These are phyloP conservation scores for Xylaria digitata DNA, from an alignment of 2,329 filamentous ascomycete genomes.

Conservation along the genomic window DNA sequence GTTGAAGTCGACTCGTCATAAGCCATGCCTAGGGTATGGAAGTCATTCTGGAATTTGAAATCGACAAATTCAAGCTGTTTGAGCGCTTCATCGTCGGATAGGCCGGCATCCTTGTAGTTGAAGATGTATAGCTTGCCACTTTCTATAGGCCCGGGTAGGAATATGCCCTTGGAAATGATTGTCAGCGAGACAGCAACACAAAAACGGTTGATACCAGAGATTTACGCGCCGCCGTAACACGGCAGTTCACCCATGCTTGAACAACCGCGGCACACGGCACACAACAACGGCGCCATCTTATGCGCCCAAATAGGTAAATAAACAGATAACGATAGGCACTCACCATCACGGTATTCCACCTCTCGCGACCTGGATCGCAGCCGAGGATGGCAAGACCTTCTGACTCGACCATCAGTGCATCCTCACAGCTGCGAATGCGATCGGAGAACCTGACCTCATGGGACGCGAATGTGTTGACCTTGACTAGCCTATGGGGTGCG, in stretches of 20 bases:
- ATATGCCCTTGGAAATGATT: conserved; percentile 44
- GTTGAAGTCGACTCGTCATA: conserved; percentile 52
- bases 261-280: neutral
- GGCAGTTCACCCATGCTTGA: neutral
- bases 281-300: neutral
- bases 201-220: conserved; percentile 11
- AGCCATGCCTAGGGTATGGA: conserved; percentile 56
- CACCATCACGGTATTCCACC: conserved; percentile 57
- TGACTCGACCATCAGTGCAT: conserved; percentile 53
- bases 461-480: conserved; percentile 45
- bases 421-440: conserved; percentile 55
- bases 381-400: conserved; percentile 52
- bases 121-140: conserved; percentile 53
- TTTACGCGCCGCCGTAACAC: conserved; percentile 27
- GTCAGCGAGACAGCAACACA: conserved; percentile 18
- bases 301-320: neutral
- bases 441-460: conserved; percentile 53
- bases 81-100: conserved; percentile 42
- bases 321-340: conserved; percentile 1
- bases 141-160: conserved; percentile 44
- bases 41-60: conserved; percentile 46
- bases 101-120: conserved; percentile 49
- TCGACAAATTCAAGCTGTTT: conserved; percentile 43
- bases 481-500: conserved; percentile 46
- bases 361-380: conserved; percentile 56